Conservation (phyloP, 768 basidiomycete species). For the Cystofilobasidium bisporidii region DNA sequence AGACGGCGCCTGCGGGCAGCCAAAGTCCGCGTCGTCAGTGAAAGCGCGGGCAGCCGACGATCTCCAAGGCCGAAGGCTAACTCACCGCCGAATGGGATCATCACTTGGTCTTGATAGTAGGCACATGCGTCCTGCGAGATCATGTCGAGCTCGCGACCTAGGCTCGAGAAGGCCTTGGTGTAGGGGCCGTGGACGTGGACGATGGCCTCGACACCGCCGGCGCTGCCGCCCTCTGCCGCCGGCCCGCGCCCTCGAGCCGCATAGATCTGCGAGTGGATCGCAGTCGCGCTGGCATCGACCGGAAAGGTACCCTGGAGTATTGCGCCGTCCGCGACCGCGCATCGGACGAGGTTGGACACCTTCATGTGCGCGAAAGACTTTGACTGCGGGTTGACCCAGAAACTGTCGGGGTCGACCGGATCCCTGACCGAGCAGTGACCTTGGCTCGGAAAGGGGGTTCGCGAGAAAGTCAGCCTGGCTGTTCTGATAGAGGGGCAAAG, state of each 20-base stretch:
- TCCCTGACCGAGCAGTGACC: not conserved
- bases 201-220: not conserved
- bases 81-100: constrained; percentile 7
- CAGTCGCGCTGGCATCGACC: constrained; percentile 1
- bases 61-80: no score
- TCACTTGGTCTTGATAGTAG: not conserved
- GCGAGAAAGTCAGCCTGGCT: no score
- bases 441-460: no score
- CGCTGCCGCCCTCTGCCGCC: not conserved
- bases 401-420: not conserved
- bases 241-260: not conserved
- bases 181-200: constrained; percentile 2
- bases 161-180: constrained; percentile 4
- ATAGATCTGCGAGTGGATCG: not conserved
- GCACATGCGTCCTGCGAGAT: constrained; percentile 4
- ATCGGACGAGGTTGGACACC: not conserved
- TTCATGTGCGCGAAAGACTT: constrained; percentile 3
- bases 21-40: no score
- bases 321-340: not conserved
- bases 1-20: constrained; percentile 2
- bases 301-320: not conserved
- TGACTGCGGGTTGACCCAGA: constrained; percentile 1
- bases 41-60: not conserved
- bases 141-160: not conserved
- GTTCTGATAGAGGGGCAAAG: no score